Evolutionary conservation across 2,329 filamentous ascomycete genomes (phyloP).

Genomic region (Fusarium sp.): DNA sequence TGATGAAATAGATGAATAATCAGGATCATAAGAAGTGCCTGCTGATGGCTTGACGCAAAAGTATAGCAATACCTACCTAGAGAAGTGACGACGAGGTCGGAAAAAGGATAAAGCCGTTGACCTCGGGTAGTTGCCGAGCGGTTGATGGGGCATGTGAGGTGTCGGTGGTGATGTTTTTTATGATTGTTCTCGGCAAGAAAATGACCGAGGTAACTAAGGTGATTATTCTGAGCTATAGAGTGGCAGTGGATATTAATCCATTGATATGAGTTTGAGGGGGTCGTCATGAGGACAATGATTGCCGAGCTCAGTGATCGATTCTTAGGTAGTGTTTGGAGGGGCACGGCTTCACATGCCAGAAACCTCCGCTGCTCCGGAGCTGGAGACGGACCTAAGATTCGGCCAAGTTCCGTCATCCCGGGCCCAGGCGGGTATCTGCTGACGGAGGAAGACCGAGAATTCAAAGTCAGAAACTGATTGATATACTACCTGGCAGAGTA

Average conservation of each 20-base stretch:
- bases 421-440: slow-evolving; percentile 19
- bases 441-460: slow-evolving; percentile 41
- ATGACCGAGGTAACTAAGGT: slow-evolving; percentile 33
- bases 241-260: slow-evolving; percentile 17
- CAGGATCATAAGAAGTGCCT: neutral
- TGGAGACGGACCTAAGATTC: slow-evolving; percentile 28
- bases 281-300: slow-evolving; percentile 12
- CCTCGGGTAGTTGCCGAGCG: slow-evolving; percentile 36
- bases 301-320: neutral
- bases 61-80: neutral
- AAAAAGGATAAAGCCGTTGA: neutral
- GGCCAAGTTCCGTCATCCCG: slow-evolving; percentile 42
- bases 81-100: neutral
- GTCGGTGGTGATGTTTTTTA: neutral
- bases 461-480: neutral
- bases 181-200: slow-evolving; percentile 19
- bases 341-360: slow-evolving; percentile 44
- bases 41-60: neutral
- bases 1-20: neutral
- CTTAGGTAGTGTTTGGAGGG: neutral
- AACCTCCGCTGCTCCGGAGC: slow-evolving; percentile 44
- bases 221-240: neutral
- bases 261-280: neutral
- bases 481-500: neutral
- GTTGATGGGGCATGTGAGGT: slow-evolving; percentile 22